Evolutionary conservation across 805 yeast genomes (phyloP), one percentile per base, ranked within the genome.

Genomic region (Spencermartinsiella europaea): DNA sequence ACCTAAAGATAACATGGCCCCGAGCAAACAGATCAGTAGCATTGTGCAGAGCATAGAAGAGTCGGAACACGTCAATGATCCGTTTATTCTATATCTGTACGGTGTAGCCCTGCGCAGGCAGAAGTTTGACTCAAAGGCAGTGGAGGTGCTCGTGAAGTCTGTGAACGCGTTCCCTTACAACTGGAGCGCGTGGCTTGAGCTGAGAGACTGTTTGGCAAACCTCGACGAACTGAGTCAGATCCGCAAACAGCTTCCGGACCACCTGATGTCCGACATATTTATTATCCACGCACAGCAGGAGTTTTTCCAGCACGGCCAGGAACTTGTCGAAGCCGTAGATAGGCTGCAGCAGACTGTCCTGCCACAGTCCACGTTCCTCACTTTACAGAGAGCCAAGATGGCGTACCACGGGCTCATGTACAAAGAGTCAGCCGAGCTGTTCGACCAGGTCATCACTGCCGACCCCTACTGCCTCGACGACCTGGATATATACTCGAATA

Each of bases 181-280:
- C 63, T 93, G 99, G 99, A 77, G 90, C 45, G 84, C 93, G 48
- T 93, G 97, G 97, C 73, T 75, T 47, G 97, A 91, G 60, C 69
- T 93, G 34, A 68, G 80, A 10, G 69, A 78, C 3, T 79, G 86
- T 44, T 66, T 87, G 22, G 65, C 76, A 5, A 74, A 79, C 25
- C 72, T 80, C 45, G 84, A 82, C 49, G 85, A 84, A 45, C 83
- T 59, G n/a, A 44, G 33, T 12, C 34, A 27, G n/a, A 33, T 48
- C 3, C 31, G 34, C 16, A 36, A 43, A n/a, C 31, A 33, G 17
- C 49, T 55, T 16, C 55, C 53, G 21, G 42, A 42, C 12, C 58
- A 58, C 31, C 42, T 60, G 3, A 72, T 77, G 74, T 53, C 72
- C n/a, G 60, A 64, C 21, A 72, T 87, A 50, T 90, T 86, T 65